A percentile compares a stretch with the other conserved stretches of the same genome.
phyloP scores from a whole-genome alignment of 257 asterid species.

The Penstemon eatonii region DNA sequence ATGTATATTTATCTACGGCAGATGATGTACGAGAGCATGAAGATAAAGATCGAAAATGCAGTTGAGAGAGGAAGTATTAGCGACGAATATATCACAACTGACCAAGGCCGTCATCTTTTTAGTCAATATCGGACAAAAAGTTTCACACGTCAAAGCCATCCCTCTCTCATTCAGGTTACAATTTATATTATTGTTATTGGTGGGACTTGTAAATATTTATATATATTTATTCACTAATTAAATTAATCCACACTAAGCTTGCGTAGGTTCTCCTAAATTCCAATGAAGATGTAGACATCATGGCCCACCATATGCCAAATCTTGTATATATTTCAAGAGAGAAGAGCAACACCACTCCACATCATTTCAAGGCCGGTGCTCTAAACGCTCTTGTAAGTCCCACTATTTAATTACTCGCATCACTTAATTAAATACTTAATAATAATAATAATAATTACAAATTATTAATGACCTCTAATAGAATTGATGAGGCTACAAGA shows the following conservation, averaged over 20 bases:
- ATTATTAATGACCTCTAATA: too few species aligned
- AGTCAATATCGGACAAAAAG: conserved; percentile 33
- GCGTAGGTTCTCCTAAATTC: conserved; percentile 45
- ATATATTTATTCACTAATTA: neutral
- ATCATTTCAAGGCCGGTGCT: conserved; percentile 82
- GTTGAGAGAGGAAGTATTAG: conserved; percentile 40
- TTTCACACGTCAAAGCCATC: conserved; percentile 50
- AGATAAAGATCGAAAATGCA: conserved; percentile 37
- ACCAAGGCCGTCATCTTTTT: conserved; percentile 36
- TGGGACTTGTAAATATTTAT: neutral
- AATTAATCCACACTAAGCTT: too few species aligned
- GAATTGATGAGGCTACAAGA: too few species aligned
- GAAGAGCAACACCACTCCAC: conserved; percentile 47
- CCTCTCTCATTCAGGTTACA: conserved; percentile 45
- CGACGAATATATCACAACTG: conserved; percentile 40
- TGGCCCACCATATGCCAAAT: conserved; percentile 54
- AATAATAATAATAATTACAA: neutral
- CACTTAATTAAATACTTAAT: too few species aligned
- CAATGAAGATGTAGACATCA: conserved; percentile 36
- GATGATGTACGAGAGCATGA: conserved; percentile 56
- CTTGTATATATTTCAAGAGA: conserved; percentile 65
- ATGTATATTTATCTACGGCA: conserved; percentile 5
- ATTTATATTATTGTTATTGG: too few species aligned
- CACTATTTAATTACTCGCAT: neutral
- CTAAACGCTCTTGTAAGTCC: conserved; percentile 63